These are phyloP conservation scores for Leccinum subfulvum DNA, from an alignment of 1,284 basidiomycete species.

Conservation along the genomic window DNA sequence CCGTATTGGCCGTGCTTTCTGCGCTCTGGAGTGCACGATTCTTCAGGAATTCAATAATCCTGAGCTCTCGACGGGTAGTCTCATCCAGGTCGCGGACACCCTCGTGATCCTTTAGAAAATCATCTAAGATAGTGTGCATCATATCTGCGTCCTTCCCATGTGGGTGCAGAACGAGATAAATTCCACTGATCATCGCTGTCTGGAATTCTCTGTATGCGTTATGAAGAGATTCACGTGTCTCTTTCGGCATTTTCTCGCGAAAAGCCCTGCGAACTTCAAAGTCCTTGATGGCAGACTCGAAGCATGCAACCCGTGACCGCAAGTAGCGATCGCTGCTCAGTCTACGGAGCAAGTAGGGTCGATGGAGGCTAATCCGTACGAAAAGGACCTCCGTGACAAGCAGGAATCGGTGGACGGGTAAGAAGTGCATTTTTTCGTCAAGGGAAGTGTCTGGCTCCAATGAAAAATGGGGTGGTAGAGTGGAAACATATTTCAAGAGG, in stretches of 20 bases:
- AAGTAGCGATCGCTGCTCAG: slow-evolving; percentile 73
- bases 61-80: slow-evolving; percentile 75
- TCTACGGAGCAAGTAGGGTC: slow-evolving; percentile 75
- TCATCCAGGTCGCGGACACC: slow-evolving; percentile 70
- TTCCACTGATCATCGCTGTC: slow-evolving; percentile 82
- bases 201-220: slow-evolving; percentile 84
- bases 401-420: slow-evolving; percentile 77
- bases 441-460: slow-evolving; percentile 78
- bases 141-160: slow-evolving; percentile 61
- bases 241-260: slow-evolving; percentile 56
- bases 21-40: slow-evolving; percentile 57
- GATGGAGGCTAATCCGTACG: slow-evolving; percentile 74
- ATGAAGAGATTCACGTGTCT: slow-evolving; percentile 65
- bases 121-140: slow-evolving; percentile 77
- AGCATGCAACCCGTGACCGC: slow-evolving; percentile 73
- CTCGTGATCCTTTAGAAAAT: slow-evolving; percentile 73
- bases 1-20: slow-evolving; percentile 31
- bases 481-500: slow-evolving; percentile 73
- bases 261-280: slow-evolving; percentile 70
- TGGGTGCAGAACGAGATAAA: slow-evolving; percentile 77
- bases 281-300: slow-evolving; percentile 77
- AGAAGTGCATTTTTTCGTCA: slow-evolving; percentile 62
- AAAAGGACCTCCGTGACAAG: slow-evolving; percentile 79
- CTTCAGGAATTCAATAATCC: slow-evolving; percentile 78
- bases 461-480: slow-evolving; percentile 75